A percentile compares a stretch with the other conserved stretches of the same genome.
These are phyloP conservation scores for Stemphylium beticola DNA, from an alignment of 2,329 filamentous ascomycete genomes.

Conservation along the genomic window DNA sequence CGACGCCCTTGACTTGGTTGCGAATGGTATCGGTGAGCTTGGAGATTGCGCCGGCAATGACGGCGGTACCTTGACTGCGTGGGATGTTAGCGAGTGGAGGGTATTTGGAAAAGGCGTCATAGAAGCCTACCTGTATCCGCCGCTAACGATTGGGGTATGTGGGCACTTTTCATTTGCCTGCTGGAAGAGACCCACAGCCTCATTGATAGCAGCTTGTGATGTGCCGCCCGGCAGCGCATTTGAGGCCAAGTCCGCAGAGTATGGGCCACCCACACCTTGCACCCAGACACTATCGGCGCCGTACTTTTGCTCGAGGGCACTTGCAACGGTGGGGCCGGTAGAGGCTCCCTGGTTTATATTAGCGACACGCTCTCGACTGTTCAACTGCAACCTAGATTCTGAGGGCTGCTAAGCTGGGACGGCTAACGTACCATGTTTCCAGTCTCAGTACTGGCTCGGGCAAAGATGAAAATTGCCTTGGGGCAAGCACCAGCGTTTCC, in stretches of 20 bases:
- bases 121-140: constrained; percentile 48
- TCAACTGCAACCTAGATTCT: no score
- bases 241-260: constrained; percentile 42
- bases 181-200: constrained; percentile 46
- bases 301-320: constrained; percentile 29
- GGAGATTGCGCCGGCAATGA: constrained; percentile 46
- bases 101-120: neutral
- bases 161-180: constrained; percentile 49
- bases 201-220: constrained; percentile 38
- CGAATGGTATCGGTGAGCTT: constrained; percentile 33
- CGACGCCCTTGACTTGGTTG: constrained; percentile 45
- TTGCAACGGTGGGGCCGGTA: constrained; percentile 28
- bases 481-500: constrained; percentile 28
- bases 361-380: neutral
- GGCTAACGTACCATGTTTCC: constrained; percentile 35
- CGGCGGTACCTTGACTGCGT: constrained; percentile 49
- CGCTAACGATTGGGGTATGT: constrained; percentile 46
- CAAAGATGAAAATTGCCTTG: constrained; percentile 38
- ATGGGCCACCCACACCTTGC: constrained; percentile 45
- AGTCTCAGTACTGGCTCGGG: constrained; percentile 30
- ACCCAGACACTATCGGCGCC: constrained; percentile 34
- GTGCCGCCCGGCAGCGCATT: constrained; percentile 45
- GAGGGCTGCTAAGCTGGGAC: no score
- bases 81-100: neutral
- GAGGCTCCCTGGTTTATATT: constrained; percentile 22